Evolutionary conservation across 345 rosid genomes (phyloP).

Genomic region (Aquilaria malaccensis): DNA sequence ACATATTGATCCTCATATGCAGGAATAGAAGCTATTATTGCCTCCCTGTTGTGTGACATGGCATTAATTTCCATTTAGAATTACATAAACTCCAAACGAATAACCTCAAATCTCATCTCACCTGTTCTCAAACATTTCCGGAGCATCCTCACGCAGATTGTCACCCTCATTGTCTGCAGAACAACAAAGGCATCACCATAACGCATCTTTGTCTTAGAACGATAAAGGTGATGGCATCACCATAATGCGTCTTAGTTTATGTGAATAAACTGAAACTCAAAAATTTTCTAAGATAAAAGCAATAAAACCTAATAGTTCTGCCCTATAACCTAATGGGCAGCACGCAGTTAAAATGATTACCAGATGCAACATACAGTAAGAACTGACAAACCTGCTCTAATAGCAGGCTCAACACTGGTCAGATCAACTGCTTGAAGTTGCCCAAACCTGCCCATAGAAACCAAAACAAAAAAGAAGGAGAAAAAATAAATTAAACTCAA

Average conservation of each 20-base stretch:
- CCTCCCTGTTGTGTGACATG: conserved; percentile 35
- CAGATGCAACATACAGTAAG: too few species aligned
- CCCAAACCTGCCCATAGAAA: conserved; percentile 59
- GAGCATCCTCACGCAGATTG: conserved; percentile 61
- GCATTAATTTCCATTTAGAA: background rate
- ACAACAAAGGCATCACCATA: background rate
- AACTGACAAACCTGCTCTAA: conserved; percentile 58
- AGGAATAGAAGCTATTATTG: conserved; percentile 51
- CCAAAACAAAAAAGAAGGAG: background rate
- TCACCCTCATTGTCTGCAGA: conserved; percentile 59
- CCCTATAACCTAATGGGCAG: too few species aligned
- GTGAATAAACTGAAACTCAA: too few species aligned
- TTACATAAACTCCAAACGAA: background rate
- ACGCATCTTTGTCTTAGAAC: background rate
- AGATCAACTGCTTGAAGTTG: conserved; percentile 89
- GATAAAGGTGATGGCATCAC: background rate
- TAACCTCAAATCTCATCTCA: conserved; percentile 16
- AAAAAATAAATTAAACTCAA: too few species aligned
- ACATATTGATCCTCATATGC: conserved; percentile 60
- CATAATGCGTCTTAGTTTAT: conserved; percentile 1
- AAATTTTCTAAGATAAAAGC: background rate
- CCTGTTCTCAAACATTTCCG: conserved; percentile 59
- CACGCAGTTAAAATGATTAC: too few species aligned
- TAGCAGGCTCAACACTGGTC: conserved; percentile 58
- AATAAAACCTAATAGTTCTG: background rate